A percentile compares a stretch with the other conserved stretches of the same genome.
Conservation (phyloP, 768 basidiomycete genomes). For the Chlorophyllum brunneum region DNA sequence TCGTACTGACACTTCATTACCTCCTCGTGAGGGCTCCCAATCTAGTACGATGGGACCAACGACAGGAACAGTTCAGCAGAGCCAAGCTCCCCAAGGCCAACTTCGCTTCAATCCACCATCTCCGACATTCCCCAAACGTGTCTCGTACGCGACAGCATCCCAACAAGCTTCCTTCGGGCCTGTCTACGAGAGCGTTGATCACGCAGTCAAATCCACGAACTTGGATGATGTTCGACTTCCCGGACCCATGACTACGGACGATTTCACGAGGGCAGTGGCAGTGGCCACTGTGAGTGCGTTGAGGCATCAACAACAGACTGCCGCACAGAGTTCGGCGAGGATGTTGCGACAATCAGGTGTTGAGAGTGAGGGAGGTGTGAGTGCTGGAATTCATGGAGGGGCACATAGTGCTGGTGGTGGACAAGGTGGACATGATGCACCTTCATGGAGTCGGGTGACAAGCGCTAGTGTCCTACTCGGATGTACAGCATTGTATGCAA, state of each 20-base stretch:
- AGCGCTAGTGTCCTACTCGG: conserved; percentile 86
- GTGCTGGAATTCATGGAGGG: not conserved
- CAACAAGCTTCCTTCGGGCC: conserved; percentile 46
- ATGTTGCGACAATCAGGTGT: conserved; percentile 34
- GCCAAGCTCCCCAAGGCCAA: conserved; percentile 7
- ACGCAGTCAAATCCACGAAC: conserved; percentile 63
- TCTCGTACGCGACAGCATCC: conserved; percentile 49
- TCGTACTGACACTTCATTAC: conserved; percentile 35
- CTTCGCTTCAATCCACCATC: conserved; percentile 29
- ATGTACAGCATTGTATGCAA: conserved; percentile 90
- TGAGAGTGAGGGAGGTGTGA: conserved; percentile 32
- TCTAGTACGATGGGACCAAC: not conserved
- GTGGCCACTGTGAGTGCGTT: conserved; percentile 91
- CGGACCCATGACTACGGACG: conserved; percentile 71
- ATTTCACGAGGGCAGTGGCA: conserved; percentile 90
- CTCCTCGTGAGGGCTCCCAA: conserved; percentile 27
- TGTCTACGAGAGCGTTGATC: conserved; percentile 73
- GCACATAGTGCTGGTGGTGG: conserved; percentile 38
- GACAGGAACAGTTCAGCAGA: not conserved
- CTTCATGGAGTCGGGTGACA: conserved; percentile 89
- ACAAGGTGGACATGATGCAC: conserved; percentile 89
- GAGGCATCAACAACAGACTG: conserved; percentile 68
- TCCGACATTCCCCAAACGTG: conserved; percentile 42
- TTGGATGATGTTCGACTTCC: conserved; percentile 54
- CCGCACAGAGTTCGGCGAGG: conserved; percentile 41